A percentile compares a stretch with the other conserved stretches of the same genome.
Evolutionary conservation across 768 basidiomycete genomes (phyloP).

Genomic region (Tricholoma sp.): DNA sequence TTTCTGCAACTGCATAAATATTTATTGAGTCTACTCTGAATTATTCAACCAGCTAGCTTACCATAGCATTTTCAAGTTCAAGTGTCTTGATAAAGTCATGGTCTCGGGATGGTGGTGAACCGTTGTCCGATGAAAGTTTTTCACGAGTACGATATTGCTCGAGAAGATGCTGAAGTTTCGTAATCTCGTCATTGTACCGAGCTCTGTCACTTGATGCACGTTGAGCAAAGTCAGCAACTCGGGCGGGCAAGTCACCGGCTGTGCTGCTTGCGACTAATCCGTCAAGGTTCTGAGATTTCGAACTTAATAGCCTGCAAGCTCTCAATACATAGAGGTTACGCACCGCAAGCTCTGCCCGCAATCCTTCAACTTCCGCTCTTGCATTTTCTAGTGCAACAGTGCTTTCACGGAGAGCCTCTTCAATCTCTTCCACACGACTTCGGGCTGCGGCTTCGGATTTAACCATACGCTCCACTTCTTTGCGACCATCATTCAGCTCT

Average conservation of each 20-base stretch:
- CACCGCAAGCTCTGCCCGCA: constrained; percentile 71
- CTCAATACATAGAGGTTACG: constrained; percentile 23
- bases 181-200: constrained; percentile 52
- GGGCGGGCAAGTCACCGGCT: constrained; percentile 38
- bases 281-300: constrained; percentile 53
- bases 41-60: constrained; percentile 8
- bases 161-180: constrained; percentile 43
- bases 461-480: constrained; percentile 56
- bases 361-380: constrained; percentile 80
- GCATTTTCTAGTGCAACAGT: constrained; percentile 85
- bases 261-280: constrained; percentile 43
- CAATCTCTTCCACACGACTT: constrained; percentile 73
- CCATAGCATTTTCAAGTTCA: constrained; percentile 15
- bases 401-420: constrained; percentile 86
- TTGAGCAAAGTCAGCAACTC: constrained; percentile 42
- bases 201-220: constrained; percentile 46
- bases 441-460: constrained; percentile 61
- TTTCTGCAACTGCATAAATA: constrained; percentile 19
- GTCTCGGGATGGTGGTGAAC: constrained; percentile 1
- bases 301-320: background rate
- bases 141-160: constrained; percentile 29
- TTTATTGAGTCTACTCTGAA: background rate
- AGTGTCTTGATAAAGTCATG: constrained; percentile 14
- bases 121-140: background rate
- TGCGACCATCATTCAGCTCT: constrained; percentile 64